These are phyloP conservation scores for Polyporus tsugae DNA, from an alignment of 1,284 basidiomycete species.

Conservation along the genomic window DNA sequence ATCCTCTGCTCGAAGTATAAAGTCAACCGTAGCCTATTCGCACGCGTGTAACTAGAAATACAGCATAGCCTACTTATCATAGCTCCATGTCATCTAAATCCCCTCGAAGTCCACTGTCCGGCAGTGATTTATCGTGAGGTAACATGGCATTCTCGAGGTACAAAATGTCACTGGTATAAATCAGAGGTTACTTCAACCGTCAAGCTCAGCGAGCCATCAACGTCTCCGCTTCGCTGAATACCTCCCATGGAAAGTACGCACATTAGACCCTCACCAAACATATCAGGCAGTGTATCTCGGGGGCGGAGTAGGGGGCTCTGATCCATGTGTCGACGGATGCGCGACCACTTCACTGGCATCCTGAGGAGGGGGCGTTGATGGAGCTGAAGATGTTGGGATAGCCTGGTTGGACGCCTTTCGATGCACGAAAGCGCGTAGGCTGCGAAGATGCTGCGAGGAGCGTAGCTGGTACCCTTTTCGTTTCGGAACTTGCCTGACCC, in stretches of 20 bases:
- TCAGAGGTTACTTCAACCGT: too few relatives aligned
- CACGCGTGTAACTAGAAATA: conserved; percentile 44
- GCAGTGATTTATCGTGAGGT: too few relatives aligned
- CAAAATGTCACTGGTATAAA: background rate
- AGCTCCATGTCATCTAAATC: background rate
- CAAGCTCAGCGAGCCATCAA: background rate
- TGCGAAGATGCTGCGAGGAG: background rate
- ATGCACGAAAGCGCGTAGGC: background rate
- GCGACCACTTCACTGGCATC: background rate
- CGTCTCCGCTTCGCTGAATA: background rate
- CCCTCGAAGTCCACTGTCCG: background rate
- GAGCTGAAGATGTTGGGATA: background rate
- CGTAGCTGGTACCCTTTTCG: conserved; percentile 2
- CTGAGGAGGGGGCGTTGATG: background rate
- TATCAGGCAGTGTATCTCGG: background rate
- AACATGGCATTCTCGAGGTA: background rate
- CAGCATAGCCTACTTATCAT: background rate
- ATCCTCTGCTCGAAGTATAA: conserved; percentile 55
- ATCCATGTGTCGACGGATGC: background rate
- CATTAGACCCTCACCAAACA: background rate
- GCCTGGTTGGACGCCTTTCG: background rate
- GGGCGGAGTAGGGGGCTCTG: background rate
- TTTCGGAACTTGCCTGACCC: background rate
- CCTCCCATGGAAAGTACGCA: background rate
- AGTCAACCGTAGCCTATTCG: conserved; percentile 52